Conservation (phyloP, 2,329 filamentous ascomycete species). For the Rachicladosporium sp. region DNA sequence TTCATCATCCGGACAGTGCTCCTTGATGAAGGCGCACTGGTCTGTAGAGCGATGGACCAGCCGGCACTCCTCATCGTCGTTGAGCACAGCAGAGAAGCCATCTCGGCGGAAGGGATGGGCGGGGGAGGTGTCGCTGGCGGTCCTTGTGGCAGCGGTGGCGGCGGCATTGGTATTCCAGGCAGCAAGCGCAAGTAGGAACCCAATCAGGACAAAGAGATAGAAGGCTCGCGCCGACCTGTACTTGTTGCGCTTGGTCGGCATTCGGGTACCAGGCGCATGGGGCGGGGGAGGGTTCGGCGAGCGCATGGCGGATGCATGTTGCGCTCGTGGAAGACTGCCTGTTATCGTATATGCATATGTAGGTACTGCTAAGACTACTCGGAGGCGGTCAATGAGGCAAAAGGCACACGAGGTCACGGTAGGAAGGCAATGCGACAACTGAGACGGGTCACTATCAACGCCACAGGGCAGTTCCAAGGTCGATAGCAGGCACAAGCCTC, state of each 20-base stretch:
- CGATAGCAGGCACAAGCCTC: too few relatives aligned
- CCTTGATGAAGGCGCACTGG: constrained; percentile 74
- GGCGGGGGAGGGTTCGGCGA: constrained; percentile 4
- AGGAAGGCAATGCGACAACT: too few relatives aligned
- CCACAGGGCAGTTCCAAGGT: too few relatives aligned
- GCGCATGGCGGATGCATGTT: constrained; percentile 1
- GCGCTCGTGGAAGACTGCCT: too few relatives aligned
- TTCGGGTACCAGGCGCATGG: constrained; percentile 3
- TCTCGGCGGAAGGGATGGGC: too few relatives aligned
- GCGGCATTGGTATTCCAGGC: neutral
- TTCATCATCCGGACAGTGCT: constrained; percentile 78
- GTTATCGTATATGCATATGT: too few relatives aligned
- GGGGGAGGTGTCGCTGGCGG: neutral
- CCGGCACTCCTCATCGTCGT: constrained; percentile 51
- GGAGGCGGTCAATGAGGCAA: too few relatives aligned
- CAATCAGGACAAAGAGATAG: constrained; percentile 30
- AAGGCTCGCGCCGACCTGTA: constrained; percentile 35
- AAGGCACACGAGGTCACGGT: too few relatives aligned
- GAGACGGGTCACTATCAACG: too few relatives aligned
- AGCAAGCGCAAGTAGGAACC: constrained; percentile 4
- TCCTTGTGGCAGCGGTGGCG: neutral
- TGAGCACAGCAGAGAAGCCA: neutral
- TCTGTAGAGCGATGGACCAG: constrained; percentile 62
- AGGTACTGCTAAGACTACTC: too few relatives aligned
- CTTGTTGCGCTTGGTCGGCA: constrained; percentile 7